Conservation (phyloP, 805 yeast genomes). For the Cephaloascus albidus region DNA sequence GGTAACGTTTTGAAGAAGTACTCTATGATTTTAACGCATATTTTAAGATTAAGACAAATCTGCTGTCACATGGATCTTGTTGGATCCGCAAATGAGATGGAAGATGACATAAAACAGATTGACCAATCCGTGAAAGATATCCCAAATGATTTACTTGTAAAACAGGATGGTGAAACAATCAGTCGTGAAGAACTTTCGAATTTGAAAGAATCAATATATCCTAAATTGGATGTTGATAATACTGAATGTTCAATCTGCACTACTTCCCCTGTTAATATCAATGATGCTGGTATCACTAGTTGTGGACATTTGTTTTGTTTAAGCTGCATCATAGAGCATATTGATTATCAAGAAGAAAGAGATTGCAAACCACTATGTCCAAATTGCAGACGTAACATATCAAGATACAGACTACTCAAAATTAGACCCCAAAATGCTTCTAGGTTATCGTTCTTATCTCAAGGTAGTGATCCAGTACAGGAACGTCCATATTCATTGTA, state of each 20-base stretch:
- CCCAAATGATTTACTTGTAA: conserved; percentile 5
- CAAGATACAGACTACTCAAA: conserved; percentile 38
- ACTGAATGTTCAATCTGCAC: conserved; percentile 85
- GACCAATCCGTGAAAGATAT: conserved; percentile 1
- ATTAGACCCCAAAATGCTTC: conserved; percentile 12
- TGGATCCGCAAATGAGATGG: conserved; percentile 39
- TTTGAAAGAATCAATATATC: conserved; percentile 18
- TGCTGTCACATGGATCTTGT: conserved; percentile 79
- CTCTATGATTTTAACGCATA: conserved; percentile 73
- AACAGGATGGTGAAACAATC: conserved; percentile 12
- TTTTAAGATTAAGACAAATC: conserved; percentile 74
- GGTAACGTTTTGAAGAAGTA: conserved; percentile 70
- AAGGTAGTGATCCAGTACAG: neutral
- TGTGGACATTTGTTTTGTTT: conserved; percentile 82
- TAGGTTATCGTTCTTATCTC: neutral
- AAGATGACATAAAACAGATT: conserved; percentile 28
- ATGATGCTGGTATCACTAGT: conserved; percentile 51
- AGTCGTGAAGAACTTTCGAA: conserved; percentile 11
- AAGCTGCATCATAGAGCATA: conserved; percentile 63
- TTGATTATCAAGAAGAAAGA: conserved; percentile 52
- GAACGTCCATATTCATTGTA: conserved; percentile 16
- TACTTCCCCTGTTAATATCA: conserved; percentile 46
- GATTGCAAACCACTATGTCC: conserved; percentile 55
- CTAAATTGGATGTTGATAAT: conserved; percentile 24
- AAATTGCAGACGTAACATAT: conserved; percentile 55